Conservation (phyloP, 106 monocot species). For the Allium fistulosum region DNA sequence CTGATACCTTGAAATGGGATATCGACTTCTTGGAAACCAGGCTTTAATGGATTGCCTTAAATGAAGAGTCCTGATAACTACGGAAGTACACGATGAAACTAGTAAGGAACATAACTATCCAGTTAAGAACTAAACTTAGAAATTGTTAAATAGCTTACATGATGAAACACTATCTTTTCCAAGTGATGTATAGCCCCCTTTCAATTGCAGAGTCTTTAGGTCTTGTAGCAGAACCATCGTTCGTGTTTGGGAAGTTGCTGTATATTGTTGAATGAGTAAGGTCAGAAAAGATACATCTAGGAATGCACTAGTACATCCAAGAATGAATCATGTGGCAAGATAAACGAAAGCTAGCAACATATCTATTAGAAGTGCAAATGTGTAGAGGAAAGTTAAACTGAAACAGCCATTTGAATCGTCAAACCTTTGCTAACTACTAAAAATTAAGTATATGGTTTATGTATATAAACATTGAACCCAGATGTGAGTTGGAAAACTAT, state of each 20-base stretch:
- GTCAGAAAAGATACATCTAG: constrained; percentile 3
- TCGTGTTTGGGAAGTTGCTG: constrained; percentile 27
- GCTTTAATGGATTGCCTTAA: constrained; percentile 65
- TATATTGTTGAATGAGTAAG: constrained; percentile 4
- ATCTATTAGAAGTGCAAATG: too few species aligned
- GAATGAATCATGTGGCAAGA: too few species aligned
- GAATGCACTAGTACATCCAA: too few species aligned
- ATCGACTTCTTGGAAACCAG: constrained; percentile 58
- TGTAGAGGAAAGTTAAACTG: too few species aligned
- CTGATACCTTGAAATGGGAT: constrained; percentile 47
- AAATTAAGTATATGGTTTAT: too few species aligned
- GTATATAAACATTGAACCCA: too few species aligned
- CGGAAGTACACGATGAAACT: neutral
- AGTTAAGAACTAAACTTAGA: neutral
- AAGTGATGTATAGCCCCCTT: constrained; percentile 83
- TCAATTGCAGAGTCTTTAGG: constrained; percentile 84
- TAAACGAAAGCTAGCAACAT: too few species aligned
- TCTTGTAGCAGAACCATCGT: constrained; percentile 45
- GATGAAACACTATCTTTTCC: constrained; percentile 76
- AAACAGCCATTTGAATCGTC: too few species aligned
- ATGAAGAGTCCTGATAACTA: constrained; percentile 11
- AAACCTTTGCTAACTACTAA: too few species aligned
- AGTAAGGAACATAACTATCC: neutral
- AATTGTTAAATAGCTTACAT: constrained; percentile 37
- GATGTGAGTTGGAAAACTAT: too few species aligned